Evolutionary conservation across 768 basidiomycete genomes (phyloP).

Genomic region (Rhodotorula sphaerocarpa): DNA sequence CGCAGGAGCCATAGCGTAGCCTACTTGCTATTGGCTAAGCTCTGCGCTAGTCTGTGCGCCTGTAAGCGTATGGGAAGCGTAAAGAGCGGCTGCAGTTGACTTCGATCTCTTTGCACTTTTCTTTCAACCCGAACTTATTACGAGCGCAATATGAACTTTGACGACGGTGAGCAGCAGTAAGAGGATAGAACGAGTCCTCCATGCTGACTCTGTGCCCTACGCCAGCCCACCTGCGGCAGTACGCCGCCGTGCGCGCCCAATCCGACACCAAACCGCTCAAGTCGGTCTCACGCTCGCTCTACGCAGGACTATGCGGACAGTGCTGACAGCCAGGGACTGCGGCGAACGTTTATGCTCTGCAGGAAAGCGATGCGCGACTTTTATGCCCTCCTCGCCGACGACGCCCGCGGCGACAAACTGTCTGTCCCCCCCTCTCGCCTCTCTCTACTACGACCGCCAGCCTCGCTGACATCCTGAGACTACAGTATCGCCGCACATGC

Average conservation of each 20-base stretch:
- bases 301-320: background rate
- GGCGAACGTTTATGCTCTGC: background rate
- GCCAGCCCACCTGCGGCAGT: background rate
- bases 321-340: background rate
- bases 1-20: too few relatives aligned
- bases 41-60: too few relatives aligned
- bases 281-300: background rate
- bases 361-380: constrained; percentile 24
- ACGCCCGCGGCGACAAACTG: constrained; percentile 2
- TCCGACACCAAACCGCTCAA: constrained; percentile 21
- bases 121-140: too few relatives aligned
- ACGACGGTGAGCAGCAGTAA: too few relatives aligned
- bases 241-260: constrained; percentile 15
- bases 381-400: constrained; percentile 9
- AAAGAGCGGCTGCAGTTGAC: too few relatives aligned
- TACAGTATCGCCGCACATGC: constrained; percentile 22
- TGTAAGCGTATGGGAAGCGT: too few relatives aligned
- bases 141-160: too few relatives aligned
- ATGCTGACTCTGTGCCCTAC: too few relatives aligned
- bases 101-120: too few relatives aligned
- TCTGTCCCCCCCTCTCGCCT: background rate
- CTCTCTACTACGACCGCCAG: background rate
- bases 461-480: background rate
- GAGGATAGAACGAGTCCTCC: too few relatives aligned
- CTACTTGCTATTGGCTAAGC: too few relatives aligned